Evolutionary conservation across 2,329 filamentous ascomycete genomes (phyloP), one percentile per base, ranked within the genome.

Genomic region (Fusarium graminum): DNA sequence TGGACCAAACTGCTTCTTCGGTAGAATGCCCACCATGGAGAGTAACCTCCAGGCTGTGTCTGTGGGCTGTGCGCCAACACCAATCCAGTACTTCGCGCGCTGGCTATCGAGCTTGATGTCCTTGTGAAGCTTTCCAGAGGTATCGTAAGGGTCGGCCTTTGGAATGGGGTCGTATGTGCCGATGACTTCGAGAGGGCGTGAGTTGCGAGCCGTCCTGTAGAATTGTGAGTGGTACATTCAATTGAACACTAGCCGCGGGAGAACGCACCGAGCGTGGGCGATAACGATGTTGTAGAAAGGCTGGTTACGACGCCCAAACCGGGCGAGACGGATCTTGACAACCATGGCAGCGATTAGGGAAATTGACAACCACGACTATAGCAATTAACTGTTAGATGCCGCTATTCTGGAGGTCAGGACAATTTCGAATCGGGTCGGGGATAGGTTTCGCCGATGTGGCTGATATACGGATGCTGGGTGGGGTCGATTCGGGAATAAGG

Each of bases 281-380:
- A 99, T 92, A 69, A 98, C 93, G 67, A 99, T 97, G 82, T 99
- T 99, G 86, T 97, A 99, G 73, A 97, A 91, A 4, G 95, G 94
- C n/a, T 87, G 78, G 77, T 97, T 94, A 68, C 87, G 88, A 78
- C 91, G 92, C 76, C 94, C 93, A 78, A 98, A 97, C 78, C 95
- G 94, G 72, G 95, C 92, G 72, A 99, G 89, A 60, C 95, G 91
- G 79, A 99, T 95, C 78, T 92, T 92, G 74, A 99, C 86, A 65
- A 98, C 94, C 95, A 99, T 97, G 72, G 41, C 53, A 57, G 62
- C 41, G 53, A 67, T 69, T 41, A 45, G 41, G 44, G 57, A 34
- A 58, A 46, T 70, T 65, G 56, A 62, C 59, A 52, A 61, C 53
- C 47, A 59, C 65, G 52, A 55, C 38, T 12, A 61, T 14, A 62